Evolutionary conservation across 306 rosid species (phyloP).

Genomic region (Hippophae rhamnoides): DNA sequence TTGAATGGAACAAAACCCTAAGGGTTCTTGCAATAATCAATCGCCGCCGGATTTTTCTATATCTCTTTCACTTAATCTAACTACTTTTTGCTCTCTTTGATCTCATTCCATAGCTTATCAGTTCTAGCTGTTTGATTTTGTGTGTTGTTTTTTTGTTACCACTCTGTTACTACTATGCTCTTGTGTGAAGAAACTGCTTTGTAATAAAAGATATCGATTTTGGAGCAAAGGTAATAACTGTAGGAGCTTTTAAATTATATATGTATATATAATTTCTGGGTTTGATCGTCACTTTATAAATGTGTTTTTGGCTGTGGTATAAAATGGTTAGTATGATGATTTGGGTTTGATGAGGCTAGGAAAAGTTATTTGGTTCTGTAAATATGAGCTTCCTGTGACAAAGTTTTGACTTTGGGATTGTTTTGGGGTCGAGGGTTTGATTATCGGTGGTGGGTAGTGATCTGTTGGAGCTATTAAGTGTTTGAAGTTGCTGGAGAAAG

Average conservation of each 20-base stretch:
- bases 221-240: not conserved
- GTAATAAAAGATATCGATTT: constrained; percentile 12
- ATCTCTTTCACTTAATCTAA: not conserved
- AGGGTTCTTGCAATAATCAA: constrained; percentile 67
- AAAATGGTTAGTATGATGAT: constrained; percentile 16
- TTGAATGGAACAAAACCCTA: constrained; percentile 70
- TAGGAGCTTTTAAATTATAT: constrained; percentile 1
- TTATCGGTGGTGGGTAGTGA: constrained; percentile 14
- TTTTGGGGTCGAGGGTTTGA: constrained; percentile 27
- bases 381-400: constrained; percentile 22
- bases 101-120: constrained; percentile 7
- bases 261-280: not conserved
- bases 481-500: not conserved
- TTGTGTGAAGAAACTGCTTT: constrained; percentile 10
- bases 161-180: not conserved
- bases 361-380: constrained; percentile 26
- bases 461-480: constrained; percentile 11
- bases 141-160: not conserved
- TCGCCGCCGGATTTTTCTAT: constrained; percentile 67
- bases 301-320: constrained; percentile 11
- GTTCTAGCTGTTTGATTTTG: constrained; percentile 6
- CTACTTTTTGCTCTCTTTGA: constrained; percentile 9
- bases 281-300: constrained; percentile 20
- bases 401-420: constrained; percentile 18
- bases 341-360: constrained; percentile 27